phyloP scores from a whole-genome alignment of 805 yeast genomes.

The Torulaspora indica region DNA sequence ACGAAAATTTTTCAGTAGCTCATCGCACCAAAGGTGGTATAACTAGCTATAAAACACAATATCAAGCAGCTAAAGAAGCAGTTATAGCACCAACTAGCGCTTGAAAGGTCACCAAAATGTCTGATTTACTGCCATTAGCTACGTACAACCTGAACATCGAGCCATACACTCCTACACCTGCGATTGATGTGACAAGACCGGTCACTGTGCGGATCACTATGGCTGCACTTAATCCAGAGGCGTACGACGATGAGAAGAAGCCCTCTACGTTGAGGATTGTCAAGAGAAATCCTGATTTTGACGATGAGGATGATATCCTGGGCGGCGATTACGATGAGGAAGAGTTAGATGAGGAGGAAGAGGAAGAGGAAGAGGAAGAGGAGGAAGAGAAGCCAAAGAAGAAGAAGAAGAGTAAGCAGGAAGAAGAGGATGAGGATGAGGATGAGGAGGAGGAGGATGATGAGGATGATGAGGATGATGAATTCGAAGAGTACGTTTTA shows the following conservation, averaged over 20 bases:
- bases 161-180: slow-evolving; percentile 86
- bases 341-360: slow-evolving; percentile 44
- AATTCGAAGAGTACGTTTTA: slow-evolving; percentile 75
- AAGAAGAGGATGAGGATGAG: slow-evolving; percentile 38
- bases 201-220: slow-evolving; percentile 85
- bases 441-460: slow-evolving; percentile 50
- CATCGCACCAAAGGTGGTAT: slow-evolving; percentile 11
- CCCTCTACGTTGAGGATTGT: slow-evolving; percentile 89
- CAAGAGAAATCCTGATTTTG: slow-evolving; percentile 56
- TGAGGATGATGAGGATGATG: slow-evolving; percentile 61
- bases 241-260: slow-evolving; percentile 67
- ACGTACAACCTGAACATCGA: slow-evolving; percentile 78
- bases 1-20: slow-evolving; percentile 13
- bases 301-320: slow-evolving; percentile 43
- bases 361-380: slow-evolving; percentile 40
- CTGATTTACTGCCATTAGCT: slow-evolving; percentile 75
- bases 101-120: slow-evolving; percentile 40
- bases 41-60: slow-evolving; percentile 1
- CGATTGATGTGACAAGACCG: slow-evolving; percentile 81
- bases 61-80: background rate
- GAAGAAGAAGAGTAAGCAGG: slow-evolving; percentile 50
- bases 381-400: slow-evolving; percentile 38
- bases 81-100: background rate
- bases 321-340: slow-evolving; percentile 44
- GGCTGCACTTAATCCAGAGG: slow-evolving; percentile 91